Evolutionary conservation across 1,284 basidiomycete genomes (phyloP).

Genomic region (Cutaneotrichosporon sp.): DNA sequence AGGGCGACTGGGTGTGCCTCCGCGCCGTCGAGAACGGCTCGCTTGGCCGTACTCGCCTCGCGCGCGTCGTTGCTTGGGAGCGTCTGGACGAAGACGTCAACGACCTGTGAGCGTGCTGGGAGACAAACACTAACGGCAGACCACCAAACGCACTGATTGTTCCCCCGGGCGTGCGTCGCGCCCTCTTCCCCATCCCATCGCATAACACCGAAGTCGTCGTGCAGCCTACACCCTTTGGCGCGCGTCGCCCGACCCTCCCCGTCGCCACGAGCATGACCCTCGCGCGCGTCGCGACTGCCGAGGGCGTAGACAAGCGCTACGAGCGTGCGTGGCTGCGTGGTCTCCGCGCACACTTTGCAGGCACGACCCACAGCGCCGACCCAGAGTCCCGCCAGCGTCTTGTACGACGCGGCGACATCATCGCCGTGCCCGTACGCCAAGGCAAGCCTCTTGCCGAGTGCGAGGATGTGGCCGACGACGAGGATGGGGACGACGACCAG

Average conservation of each 20-base stretch:
- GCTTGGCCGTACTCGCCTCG: conserved; percentile 45
- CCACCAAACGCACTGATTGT: conserved; percentile 58
- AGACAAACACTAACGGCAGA: conserved; percentile 13
- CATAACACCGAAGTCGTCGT: conserved; percentile 28
- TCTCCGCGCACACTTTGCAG: conserved; percentile 64
- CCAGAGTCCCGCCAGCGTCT: conserved; percentile 50
- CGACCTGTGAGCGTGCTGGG: conserved; percentile 18
- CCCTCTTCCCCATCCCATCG: conserved; percentile 22
- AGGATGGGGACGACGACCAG: conserved; percentile 33
- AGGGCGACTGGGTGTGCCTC: conserved; percentile 76
- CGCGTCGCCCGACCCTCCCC: conserved; percentile 59
- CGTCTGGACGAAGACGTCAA: conserved; percentile 30
- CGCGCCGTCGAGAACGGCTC: conserved; percentile 20
- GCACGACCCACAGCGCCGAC: conserved; percentile 31
- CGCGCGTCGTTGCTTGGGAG: conserved; percentile 58
- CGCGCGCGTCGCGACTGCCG: conserved; percentile 74
- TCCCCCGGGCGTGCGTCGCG: conserved; percentile 31
- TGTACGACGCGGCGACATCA: conserved; percentile 72
- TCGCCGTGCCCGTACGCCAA: conserved; percentile 65
- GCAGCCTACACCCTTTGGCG: conserved; percentile 46
- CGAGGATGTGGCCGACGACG: conserved; percentile 40
- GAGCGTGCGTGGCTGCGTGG: conserved; percentile 65
- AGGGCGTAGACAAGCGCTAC: conserved; percentile 67
- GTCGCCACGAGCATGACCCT: conserved; percentile 68
- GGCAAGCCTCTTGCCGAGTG: conserved; percentile 48